Conservation (phyloP, 257 asterid genomes). For the Sherardia arvensis region DNA sequence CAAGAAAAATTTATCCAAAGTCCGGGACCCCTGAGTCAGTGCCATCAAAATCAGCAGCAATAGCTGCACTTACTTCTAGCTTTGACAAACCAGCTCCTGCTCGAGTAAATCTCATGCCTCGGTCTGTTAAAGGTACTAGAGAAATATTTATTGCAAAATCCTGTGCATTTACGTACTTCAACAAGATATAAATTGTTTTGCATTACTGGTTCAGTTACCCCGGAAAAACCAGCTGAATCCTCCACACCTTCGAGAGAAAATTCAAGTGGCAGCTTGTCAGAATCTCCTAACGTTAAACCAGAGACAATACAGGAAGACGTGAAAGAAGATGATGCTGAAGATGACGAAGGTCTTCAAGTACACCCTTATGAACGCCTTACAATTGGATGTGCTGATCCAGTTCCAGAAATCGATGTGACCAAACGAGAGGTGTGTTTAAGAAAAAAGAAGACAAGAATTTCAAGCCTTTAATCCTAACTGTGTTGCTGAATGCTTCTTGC, state of each 20-base stretch:
- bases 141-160: conserved; percentile 5
- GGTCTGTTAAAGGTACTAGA: conserved; percentile 52
- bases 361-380: conserved; percentile 75
- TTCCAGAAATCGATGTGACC: conserved; percentile 65
- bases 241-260: conserved; percentile 46
- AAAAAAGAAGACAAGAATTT: background rate
- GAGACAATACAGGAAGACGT: conserved; percentile 79
- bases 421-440: conserved; percentile 72
- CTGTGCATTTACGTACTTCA: background rate
- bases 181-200: background rate
- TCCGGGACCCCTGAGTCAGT: conserved; percentile 74
- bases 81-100: conserved; percentile 66
- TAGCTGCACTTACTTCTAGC: conserved; percentile 52
- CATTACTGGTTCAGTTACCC: conserved; percentile 35
- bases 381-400: conserved; percentile 60
- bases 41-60: conserved; percentile 56
- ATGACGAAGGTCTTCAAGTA: conserved; percentile 69
- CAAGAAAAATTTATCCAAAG: conserved; percentile 74
- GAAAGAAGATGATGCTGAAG: conserved; percentile 82
- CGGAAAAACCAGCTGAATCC: conserved; percentile 36
- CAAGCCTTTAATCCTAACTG: background rate
- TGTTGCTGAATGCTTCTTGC: conserved; percentile 4
- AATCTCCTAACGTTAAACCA: conserved; percentile 53
- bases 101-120: conserved; percentile 48
- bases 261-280: conserved; percentile 30